Conservation (phyloP, 345 rosid genomes). For the Draba incana region DNA sequence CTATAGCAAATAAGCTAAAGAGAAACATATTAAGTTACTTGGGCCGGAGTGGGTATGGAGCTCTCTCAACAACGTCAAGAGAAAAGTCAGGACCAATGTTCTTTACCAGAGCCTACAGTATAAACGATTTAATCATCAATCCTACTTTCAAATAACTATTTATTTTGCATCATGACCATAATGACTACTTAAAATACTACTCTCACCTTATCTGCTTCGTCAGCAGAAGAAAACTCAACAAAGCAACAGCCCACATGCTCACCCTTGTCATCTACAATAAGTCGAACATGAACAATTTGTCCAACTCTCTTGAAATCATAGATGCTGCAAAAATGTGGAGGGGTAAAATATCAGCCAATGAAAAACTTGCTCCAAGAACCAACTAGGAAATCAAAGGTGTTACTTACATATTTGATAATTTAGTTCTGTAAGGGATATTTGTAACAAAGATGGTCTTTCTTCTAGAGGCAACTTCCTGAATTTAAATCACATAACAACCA, state of each 20-base stretch:
- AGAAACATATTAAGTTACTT: no score
- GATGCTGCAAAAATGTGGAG: neutral
- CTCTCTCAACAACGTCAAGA: no score
- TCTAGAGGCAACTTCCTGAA: neutral
- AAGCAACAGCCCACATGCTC: neutral
- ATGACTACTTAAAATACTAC: no score
- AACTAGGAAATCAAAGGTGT: neutral
- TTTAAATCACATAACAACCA: no score
- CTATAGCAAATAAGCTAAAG: no score
- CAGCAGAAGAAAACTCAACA: conserved; percentile 1
- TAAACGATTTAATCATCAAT: no score
- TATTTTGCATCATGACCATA: no score
- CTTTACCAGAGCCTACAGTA: no score
- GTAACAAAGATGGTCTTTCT: neutral
- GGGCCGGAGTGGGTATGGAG: no score
- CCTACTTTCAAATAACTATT: no score
- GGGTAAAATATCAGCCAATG: neutral
- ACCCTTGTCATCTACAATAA: neutral
- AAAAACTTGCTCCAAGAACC: neutral
- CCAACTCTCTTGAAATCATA: neutral
- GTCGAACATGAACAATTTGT: neutral
- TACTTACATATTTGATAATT: neutral
- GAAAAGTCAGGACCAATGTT: no score
- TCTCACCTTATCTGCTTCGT: neutral
- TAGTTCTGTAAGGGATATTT: neutral